Evolutionary conservation across 163 green algal species (phyloP).

Genomic region (Chlamydomonas reinhardtii): DNA sequence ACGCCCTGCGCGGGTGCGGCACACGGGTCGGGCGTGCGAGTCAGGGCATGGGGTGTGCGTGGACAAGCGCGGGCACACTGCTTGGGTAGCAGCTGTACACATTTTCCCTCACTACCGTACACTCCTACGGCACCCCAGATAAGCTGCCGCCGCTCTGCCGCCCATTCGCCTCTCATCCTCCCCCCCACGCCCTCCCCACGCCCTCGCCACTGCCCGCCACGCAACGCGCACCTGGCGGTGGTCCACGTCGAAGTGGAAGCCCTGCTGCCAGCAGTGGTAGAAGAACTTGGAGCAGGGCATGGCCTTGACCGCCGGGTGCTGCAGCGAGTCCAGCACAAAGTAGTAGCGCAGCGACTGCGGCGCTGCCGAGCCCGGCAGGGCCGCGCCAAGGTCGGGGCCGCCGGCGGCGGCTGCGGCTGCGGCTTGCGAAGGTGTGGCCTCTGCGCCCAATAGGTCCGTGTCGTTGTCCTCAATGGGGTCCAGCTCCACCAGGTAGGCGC

Average conservation of each 20-base stretch:
- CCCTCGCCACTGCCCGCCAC: too few species aligned
- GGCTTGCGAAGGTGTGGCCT: too few species aligned
- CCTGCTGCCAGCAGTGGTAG: constrained; percentile 64
- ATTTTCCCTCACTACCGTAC: too few species aligned
- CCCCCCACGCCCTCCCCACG: too few species aligned
- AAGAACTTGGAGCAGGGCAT: constrained; percentile 67
- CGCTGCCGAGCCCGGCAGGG: not conserved
- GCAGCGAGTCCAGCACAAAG: constrained; percentile 62
- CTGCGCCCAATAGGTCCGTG: too few species aligned
- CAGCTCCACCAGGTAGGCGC: constrained; percentile 44
- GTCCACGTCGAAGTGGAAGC: constrained; percentile 70
- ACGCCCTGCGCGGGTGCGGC: constrained; percentile 53
- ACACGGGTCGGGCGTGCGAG: not conserved
- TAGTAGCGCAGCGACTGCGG: constrained; percentile 57
- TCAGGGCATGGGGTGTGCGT: not conserved
- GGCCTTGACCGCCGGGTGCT: constrained; percentile 50
- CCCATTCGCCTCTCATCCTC: too few species aligned
- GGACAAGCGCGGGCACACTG: not conserved
- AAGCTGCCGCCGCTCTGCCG: too few species aligned
- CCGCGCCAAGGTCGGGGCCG: not conserved
- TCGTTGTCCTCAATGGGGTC: constrained; percentile 44
- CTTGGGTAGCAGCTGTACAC: too few species aligned
- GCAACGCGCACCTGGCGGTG: constrained; percentile 31
- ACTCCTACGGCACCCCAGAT: too few species aligned
- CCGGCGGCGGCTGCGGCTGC: not conserved